These are phyloP conservation scores for Oenanthe javanica DNA, from an alignment of 140 eudicot species.

Conservation along the genomic window DNA sequence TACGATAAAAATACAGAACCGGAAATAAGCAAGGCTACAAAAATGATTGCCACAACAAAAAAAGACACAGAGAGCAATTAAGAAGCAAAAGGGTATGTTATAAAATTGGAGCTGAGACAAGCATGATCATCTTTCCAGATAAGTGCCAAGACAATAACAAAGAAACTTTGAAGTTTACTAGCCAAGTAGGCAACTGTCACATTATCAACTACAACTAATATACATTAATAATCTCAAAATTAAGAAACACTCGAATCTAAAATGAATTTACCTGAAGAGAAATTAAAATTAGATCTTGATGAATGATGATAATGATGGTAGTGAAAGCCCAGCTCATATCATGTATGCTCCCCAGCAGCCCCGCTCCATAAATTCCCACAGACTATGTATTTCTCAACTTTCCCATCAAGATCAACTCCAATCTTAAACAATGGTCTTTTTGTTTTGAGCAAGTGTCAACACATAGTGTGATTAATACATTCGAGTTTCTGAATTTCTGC, in stretches of 20 bases:
- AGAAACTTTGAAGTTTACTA: background rate
- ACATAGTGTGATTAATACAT: too few relatives aligned
- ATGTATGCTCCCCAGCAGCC: too few relatives aligned
- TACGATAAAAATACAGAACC: background rate
- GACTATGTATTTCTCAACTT: too few relatives aligned
- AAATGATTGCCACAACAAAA: background rate
- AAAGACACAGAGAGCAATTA: conserved; percentile 18
- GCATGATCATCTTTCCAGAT: conserved; percentile 22
- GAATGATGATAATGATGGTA: background rate
- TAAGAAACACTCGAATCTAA: too few relatives aligned
- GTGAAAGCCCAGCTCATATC: background rate
- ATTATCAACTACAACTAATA: background rate
- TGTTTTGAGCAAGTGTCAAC: too few relatives aligned
- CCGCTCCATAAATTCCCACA: too few relatives aligned
- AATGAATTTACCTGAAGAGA: background rate
- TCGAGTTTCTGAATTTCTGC: too few relatives aligned
- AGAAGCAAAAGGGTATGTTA: conserved; percentile 28
- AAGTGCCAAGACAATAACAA: background rate
- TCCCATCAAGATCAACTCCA: too few relatives aligned
- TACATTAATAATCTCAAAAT: too few relatives aligned
- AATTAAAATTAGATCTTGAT: background rate
- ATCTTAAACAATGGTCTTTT: too few relatives aligned
- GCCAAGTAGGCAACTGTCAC: background rate
- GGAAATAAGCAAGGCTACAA: background rate
- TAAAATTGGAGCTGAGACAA: conserved; percentile 20